phyloP scores from a whole-genome alignment of 768 basidiomycete genomes.

The Leccinum longicurvipes region DNA sequence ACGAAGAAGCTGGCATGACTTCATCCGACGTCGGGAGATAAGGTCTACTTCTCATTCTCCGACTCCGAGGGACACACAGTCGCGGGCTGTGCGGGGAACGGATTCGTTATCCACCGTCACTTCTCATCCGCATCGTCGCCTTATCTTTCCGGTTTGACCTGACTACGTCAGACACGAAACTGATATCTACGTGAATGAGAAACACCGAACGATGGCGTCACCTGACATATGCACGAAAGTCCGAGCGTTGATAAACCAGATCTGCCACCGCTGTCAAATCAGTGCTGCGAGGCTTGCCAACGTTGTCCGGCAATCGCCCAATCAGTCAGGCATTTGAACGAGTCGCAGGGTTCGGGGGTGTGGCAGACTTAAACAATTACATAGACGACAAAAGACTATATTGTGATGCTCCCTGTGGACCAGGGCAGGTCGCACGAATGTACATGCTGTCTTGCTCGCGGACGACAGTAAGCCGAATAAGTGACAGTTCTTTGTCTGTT shows the following conservation, averaged over 20 bases:
- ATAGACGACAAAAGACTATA: neutral
- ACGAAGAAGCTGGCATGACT: conserved; percentile 11
- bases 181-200: conserved; percentile 13
- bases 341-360: conserved; percentile 6
- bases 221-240: neutral
- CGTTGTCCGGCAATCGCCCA: neutral
- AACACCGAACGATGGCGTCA: conserved; percentile 12
- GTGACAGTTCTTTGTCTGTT: conserved; percentile 10
- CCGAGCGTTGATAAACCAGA: neutral
- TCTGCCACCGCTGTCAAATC: conserved; percentile 13
- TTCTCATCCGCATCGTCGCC: neutral
- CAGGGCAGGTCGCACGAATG: conserved; percentile 8
- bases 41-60: conserved; percentile 11
- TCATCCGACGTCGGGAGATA: conserved; percentile 14
- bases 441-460: neutral
- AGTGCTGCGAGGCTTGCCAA: conserved; percentile 4
- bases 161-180: neutral
- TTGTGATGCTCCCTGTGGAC: neutral
- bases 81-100: conserved; percentile 4
- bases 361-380: conserved; percentile 6
- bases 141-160: conserved; percentile 11
- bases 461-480: conserved; percentile 8
- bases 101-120: conserved; percentile 1
- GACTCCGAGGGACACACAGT: conserved; percentile 20
- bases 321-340: conserved; percentile 1